These are phyloP conservation scores for Aegilops speltoides DNA, from an alignment of 176 grass and related monocot species.

Conservation along the genomic window DNA sequence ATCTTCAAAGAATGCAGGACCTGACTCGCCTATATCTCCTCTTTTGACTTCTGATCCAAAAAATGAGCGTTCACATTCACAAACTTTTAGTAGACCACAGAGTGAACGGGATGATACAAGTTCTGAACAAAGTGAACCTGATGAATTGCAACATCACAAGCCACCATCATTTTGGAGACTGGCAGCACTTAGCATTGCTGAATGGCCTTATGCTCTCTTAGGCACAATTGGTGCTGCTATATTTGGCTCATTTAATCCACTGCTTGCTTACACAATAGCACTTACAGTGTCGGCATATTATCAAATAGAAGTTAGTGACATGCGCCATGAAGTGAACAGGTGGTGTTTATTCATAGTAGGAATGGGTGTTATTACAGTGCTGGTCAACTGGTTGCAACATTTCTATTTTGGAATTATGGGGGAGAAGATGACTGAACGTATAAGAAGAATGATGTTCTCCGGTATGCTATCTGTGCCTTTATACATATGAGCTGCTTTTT, in stretches of 20 bases:
- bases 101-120: constrained; percentile 68
- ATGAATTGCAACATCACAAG: constrained; percentile 57
- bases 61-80: constrained; percentile 96
- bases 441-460: constrained; percentile 99
- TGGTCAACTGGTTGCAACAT: constrained; percentile 98
- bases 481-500: not conserved
- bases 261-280: constrained; percentile 95
- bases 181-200: constrained; percentile 84
- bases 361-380: constrained; percentile 95
- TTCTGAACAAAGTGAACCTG: constrained; percentile 67
- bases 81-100: constrained; percentile 86
- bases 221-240: constrained; percentile 94
- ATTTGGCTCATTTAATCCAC: constrained; percentile 98
- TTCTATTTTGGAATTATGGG: constrained; percentile 99
- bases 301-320: constrained; percentile 60
- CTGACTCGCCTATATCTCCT: constrained; percentile 98
- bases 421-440: constrained; percentile 99
- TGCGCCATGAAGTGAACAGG: constrained; percentile 82
- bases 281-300: constrained; percentile 95
- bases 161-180: constrained; percentile 98
- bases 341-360: constrained; percentile 98
- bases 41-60: constrained; percentile 95
- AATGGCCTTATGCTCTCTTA: constrained; percentile 99
- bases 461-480: constrained; percentile 48
- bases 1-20: constrained; percentile 86